phyloP scores from a whole-genome alignment of 2,329 filamentous ascomycete species.

The Pseudocercospora pini-densiflorae region DNA sequence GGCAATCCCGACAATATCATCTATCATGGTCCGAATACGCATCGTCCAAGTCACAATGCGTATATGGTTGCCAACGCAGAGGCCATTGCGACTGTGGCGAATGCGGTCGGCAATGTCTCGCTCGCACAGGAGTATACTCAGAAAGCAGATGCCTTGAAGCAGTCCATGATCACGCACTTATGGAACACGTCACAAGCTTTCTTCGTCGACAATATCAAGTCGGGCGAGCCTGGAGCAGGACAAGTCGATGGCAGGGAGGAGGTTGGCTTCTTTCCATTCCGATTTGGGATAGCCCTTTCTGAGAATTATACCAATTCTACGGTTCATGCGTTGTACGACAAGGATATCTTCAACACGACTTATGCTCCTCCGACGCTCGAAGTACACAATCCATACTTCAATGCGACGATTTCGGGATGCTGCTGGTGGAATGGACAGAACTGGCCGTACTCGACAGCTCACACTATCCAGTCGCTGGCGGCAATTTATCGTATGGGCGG shows the following conservation, averaged over 20 bases:
- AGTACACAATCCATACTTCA: conserved; percentile 47
- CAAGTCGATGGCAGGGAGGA: conserved; percentile 43
- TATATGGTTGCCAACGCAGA: conserved; percentile 52
- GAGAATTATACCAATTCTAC: conserved; percentile 45
- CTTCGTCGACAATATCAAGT: conserved; percentile 38
- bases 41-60: conserved; percentile 49
- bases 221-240: conserved; percentile 10
- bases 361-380: conserved; percentile 52
- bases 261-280: conserved; percentile 50
- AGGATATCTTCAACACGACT: conserved; percentile 44
- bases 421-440: conserved; percentile 53
- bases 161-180: conserved; percentile 42
- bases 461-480: conserved; percentile 48
- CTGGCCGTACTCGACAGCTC: conserved; percentile 52
- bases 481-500: conserved; percentile 42
- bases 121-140: conserved; percentile 40
- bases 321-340: conserved; percentile 43
- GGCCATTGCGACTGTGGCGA: conserved; percentile 47
- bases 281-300: conserved; percentile 36
- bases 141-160: conserved; percentile 43
- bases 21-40: conserved; percentile 47
- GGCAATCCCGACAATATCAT: conserved; percentile 21
- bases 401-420: conserved; percentile 39
- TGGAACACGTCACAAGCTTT: conserved; percentile 43
- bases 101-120: conserved; percentile 39